Conservation (phyloP, 495 filamentous ascomycete species). For the Neurospora sp. region DNA sequence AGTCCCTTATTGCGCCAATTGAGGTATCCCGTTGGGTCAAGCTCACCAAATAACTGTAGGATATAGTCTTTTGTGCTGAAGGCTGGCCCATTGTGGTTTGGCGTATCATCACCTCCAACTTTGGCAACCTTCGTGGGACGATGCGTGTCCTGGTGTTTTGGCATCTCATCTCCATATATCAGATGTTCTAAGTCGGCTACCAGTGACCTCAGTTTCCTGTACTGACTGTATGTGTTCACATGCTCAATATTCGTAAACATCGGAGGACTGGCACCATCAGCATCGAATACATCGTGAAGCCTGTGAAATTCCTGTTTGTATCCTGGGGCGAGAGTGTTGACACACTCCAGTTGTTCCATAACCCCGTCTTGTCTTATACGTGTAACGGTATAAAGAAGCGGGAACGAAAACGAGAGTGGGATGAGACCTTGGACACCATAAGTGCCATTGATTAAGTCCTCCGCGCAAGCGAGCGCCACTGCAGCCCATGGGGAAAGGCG, state of each 20-base stretch:
- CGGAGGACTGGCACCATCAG: neutral
- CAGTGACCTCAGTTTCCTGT: neutral
- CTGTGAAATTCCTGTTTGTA: neutral
- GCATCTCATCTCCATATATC: neutral
- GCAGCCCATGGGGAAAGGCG: neutral
- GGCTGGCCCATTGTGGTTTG: neutral
- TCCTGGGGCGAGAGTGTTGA: rapidly evolving
- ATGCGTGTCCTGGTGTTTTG: neutral
- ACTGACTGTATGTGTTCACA: neutral
- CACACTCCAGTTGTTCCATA: neutral
- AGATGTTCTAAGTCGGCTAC: neutral
- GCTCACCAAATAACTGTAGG: neutral
- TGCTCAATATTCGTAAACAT: neutral
- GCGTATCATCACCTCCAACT: neutral
- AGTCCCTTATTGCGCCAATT: neutral
- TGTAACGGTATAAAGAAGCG: neutral
- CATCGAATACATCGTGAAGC: neutral
- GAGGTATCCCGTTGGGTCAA: neutral
- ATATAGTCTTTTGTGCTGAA: neutral
- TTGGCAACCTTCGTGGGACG: neutral
- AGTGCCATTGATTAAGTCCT: neutral
- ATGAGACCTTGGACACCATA: neutral
- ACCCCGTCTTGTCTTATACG: neutral
- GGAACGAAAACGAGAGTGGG: neutral
- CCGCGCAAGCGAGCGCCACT: neutral